phyloP scores from a whole-genome alignment of 2,329 filamentous ascomycete genomes.

The Calonectria pteridis region DNA sequence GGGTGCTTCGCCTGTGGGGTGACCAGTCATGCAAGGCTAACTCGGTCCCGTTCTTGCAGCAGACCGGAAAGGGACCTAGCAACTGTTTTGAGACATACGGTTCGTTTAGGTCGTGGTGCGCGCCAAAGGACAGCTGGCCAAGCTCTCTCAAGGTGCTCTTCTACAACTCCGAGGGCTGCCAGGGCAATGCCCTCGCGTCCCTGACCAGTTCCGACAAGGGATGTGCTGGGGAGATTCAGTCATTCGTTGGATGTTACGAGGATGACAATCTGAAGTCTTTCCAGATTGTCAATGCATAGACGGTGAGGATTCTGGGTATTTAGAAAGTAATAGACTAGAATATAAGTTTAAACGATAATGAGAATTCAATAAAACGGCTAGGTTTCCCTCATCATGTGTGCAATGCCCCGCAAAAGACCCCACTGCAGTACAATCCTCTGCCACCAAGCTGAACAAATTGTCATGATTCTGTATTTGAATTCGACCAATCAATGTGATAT shows the following conservation, averaged over 20 bases:
- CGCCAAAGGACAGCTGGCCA: background rate
- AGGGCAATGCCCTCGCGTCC: background rate
- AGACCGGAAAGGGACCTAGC: background rate
- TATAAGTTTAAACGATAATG: background rate
- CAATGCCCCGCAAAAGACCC: too few species aligned
- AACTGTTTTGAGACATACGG: slow-evolving; percentile 1
- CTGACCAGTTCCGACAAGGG: background rate
- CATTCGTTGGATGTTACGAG: background rate
- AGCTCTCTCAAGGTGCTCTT: slow-evolving; percentile 9
- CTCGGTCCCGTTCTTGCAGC: background rate
- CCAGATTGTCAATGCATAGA: background rate
- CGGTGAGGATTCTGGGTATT: background rate
- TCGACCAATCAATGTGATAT: too few species aligned
- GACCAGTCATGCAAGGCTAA: background rate
- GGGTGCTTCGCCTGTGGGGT: slow-evolving; percentile 9
- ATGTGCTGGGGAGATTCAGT: slow-evolving; percentile 2
- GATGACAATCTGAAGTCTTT: slow-evolving; percentile 4
- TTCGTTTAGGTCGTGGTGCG: background rate
- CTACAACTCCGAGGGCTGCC: slow-evolving; percentile 3
- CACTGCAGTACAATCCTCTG: too few species aligned
- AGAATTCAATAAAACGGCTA: too few species aligned
- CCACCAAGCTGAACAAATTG: too few species aligned
- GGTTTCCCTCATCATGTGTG: too few species aligned
- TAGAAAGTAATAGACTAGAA: background rate
- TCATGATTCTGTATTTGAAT: too few species aligned